Percentiles rank a stretch among this genome's conserved stretches.
Conservation (phyloP, 139 green algal species). For the Mychonastes homosphaera region DNA sequence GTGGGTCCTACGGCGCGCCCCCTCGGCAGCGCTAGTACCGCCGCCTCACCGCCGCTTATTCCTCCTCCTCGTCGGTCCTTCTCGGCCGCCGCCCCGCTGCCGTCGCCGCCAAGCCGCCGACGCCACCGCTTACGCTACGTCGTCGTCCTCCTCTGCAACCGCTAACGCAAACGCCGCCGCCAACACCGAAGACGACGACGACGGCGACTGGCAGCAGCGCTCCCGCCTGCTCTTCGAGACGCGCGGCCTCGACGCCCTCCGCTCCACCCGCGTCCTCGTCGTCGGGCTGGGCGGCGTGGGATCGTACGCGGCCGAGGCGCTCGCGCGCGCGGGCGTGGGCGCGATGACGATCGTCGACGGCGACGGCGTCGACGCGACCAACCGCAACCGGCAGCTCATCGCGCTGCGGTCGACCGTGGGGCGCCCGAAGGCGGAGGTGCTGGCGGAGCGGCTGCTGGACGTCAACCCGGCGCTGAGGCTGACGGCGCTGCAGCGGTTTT, state of each 20-base stretch:
- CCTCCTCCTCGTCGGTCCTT: no score
- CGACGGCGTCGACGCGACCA: constrained; percentile 40
- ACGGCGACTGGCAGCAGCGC: constrained; percentile 29
- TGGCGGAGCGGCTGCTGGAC: constrained; percentile 31
- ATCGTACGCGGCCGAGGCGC: constrained; percentile 36
- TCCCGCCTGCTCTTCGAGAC: constrained; percentile 29
- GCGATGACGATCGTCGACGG: constrained; percentile 29
- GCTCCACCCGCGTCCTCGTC: constrained; percentile 29
- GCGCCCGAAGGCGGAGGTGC: constrained; percentile 26
- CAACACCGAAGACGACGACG: no score
- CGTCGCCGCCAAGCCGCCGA: no score
- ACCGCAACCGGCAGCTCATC: constrained; percentile 44
- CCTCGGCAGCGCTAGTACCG: no score
- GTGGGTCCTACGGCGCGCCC: no score
- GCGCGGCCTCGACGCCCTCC: constrained; percentile 17
- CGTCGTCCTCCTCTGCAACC: no score
- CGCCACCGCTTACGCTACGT: no score
- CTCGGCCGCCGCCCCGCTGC: no score
- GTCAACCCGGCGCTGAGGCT: constrained; percentile 39
- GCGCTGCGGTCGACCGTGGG: constrained; percentile 35
- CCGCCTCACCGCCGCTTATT: no score
- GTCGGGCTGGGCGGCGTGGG: constrained; percentile 50
- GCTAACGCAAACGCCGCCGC: no score
- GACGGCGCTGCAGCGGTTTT: constrained; percentile 11
- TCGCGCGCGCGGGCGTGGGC: constrained; percentile 33